Conservation (phyloP, 192 early-diverging fungal genomes). For the Nowakowskiella sp. region DNA sequence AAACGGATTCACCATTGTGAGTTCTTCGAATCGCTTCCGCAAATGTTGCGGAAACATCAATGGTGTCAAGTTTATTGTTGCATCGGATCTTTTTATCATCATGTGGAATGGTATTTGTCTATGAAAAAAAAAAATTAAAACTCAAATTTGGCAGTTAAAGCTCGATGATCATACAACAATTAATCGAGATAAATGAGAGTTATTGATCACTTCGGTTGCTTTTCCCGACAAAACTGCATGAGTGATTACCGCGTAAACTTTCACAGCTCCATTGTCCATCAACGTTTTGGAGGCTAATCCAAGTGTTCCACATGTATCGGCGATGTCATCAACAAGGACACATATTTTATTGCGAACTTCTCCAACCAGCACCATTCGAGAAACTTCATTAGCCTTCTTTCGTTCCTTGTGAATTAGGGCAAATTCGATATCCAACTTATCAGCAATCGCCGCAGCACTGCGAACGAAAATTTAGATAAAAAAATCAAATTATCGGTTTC, state of each 20-base stretch:
- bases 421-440: conserved; percentile 88
- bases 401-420: conserved; percentile 98
- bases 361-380: conserved; percentile 88
- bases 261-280: conserved; percentile 79
- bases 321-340: conserved; percentile 97
- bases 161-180: neutral
- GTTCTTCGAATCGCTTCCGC: conserved; percentile 92
- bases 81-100: conserved; percentile 28
- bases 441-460: conserved; percentile 78
- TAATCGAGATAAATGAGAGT: conserved; percentile 4
- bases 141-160: conserved; percentile 15
- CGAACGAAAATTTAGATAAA: neutral
- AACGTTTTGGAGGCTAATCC: conserved; percentile 82
- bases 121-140: conserved; percentile 43
- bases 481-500: no score
- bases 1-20: conserved; percentile 93
- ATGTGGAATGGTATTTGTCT: conserved; percentile 46
- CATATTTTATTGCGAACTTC: conserved; percentile 87
- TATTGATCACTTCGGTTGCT: conserved; percentile 44
- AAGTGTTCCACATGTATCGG: conserved; percentile 93
- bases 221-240: conserved; percentile 76
- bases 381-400: conserved; percentile 57
- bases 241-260: conserved; percentile 89
- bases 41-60: conserved; percentile 81
- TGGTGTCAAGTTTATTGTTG: conserved; percentile 55